Conservation (phyloP, 2,329 filamentous ascomycete genomes). For the Colletotrichum tropicicola region DNA sequence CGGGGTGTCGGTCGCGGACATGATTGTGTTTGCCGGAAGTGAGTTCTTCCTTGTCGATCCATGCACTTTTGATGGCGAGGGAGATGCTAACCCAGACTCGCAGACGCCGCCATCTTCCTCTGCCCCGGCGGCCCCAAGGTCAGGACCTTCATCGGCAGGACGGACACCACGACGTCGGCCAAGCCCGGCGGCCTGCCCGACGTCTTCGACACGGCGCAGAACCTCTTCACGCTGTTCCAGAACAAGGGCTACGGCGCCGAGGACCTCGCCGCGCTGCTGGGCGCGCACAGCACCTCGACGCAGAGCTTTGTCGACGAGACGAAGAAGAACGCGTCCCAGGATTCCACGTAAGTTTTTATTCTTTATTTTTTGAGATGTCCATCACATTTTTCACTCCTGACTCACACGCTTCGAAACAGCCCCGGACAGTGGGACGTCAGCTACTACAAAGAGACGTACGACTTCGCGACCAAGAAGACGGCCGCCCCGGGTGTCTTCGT, state of each 20-base stretch:
- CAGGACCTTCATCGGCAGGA: constrained; percentile 59
- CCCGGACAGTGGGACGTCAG: constrained; percentile 62
- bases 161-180: constrained; percentile 50
- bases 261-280: constrained; percentile 61
- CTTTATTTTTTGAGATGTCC: too few species aligned
- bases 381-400: not conserved
- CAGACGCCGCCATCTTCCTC: constrained; percentile 57
- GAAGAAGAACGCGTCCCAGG: constrained; percentile 55
- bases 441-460: constrained; percentile 56
- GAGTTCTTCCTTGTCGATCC: not conserved
- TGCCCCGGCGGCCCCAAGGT: constrained; percentile 57
- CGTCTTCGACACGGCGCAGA: constrained; percentile 49
- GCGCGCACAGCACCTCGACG: constrained; percentile 61
- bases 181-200: constrained; percentile 53
- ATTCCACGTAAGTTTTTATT: constrained; percentile 54
- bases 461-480: constrained; percentile 37
- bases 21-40: constrained; percentile 56
- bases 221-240: constrained; percentile 56
- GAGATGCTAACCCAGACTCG: constrained; percentile 5
- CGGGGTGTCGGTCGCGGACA: constrained; percentile 59
- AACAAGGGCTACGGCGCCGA: constrained; percentile 61
- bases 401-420: not conserved
- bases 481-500: constrained; percentile 47
- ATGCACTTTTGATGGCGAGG: not conserved
- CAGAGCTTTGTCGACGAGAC: constrained; percentile 53